These are phyloP conservation scores for Pseudogymnoascus sp. DNA, from an alignment of 2,329 filamentous ascomycete species.

Conservation along the genomic window DNA sequence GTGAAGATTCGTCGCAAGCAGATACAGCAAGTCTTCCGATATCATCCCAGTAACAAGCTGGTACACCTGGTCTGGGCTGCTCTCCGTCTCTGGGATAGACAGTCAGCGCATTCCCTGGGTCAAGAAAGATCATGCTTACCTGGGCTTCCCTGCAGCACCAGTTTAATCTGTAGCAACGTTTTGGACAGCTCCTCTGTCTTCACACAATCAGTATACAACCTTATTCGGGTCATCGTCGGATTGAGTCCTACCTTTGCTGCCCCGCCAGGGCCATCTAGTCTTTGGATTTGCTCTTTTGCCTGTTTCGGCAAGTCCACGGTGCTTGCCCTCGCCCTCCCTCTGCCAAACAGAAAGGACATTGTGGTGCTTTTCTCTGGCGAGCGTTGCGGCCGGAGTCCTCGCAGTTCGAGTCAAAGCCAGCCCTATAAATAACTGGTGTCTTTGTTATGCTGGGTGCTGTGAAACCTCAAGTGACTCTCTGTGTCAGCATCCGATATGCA, in stretches of 20 bases:
- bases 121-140: slow-evolving; percentile 44
- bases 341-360: slow-evolving; percentile 65
- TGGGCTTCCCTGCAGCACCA: slow-evolving; percentile 85
- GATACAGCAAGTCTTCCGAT: slow-evolving; percentile 79
- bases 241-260: slow-evolving; percentile 43
- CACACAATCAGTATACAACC: slow-evolving; percentile 13
- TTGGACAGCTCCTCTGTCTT: slow-evolving; percentile 83
- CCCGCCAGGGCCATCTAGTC: slow-evolving; percentile 48
- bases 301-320: slow-evolving; percentile 42
- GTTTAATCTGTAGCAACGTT: slow-evolving; percentile 82
- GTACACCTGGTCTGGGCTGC: slow-evolving; percentile 78
- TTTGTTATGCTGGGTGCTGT: background rate
- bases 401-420: background rate
- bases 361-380: slow-evolving; percentile 6
- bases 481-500: background rate
- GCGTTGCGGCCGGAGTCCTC: background rate
- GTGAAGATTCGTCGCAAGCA: slow-evolving; percentile 74
- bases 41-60: slow-evolving; percentile 78
- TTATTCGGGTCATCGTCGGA: background rate
- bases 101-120: background rate
- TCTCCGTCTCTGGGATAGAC: slow-evolving; percentile 61
- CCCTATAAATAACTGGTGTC: slow-evolving; percentile 6
- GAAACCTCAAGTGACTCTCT: background rate
- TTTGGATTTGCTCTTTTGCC: slow-evolving; percentile 54
- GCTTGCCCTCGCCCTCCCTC: slow-evolving; percentile 52